Evolutionary conservation across 306 rosid genomes (phyloP), one percentile per base, ranked within the genome.

Genomic region (Inga oerstediana): DNA sequence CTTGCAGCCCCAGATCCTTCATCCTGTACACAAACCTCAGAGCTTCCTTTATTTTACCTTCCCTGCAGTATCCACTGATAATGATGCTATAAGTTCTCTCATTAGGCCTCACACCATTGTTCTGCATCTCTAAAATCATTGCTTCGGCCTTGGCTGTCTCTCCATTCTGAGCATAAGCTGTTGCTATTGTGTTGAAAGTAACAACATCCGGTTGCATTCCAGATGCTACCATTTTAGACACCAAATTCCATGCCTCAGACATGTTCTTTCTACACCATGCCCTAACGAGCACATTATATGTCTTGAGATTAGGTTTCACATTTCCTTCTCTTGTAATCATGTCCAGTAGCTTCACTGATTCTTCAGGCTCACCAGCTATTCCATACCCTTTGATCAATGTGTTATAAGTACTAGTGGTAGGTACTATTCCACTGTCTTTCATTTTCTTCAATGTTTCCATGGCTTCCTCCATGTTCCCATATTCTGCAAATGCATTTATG

Each of bases 381-480:
- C 97, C 97, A 76, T 88, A 90, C 75, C 97, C 94, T 89, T 92
- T 90, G 62, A 92, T 92, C 72, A 92, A 84, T 7, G 93, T 82
- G 81, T 92, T 89, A 24, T 89, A 90, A 76, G 93, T 92, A 83
- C 89, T 74, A 65, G 88, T 85, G 32, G 85, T 79, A 16, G 89
- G 94, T 67, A 72, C 79, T 52, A 90, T 51, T 80, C 93, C 94
- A 89, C 89, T 88, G 56, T 83, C 86, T 89, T 86, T 89, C 94
- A 92, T 92, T 80, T 92, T 88, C 82, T 76, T 71, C 35, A 92
- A 77, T 67, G 84, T 64, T 79, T 80, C 83, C 89, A 86, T 82
- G 81, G 97, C 94, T 84, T 92, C 91, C 77, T 90, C 89, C 77
- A 86, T 84, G 80, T 89, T 89, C 71, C 94, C 97, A 62, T 91